Percentiles rank a stretch among this genome's conserved stretches.
Evolutionary conservation across 2,329 filamentous ascomycete genomes (phyloP).

Genomic region (Ophiostoma populinum): DNA sequence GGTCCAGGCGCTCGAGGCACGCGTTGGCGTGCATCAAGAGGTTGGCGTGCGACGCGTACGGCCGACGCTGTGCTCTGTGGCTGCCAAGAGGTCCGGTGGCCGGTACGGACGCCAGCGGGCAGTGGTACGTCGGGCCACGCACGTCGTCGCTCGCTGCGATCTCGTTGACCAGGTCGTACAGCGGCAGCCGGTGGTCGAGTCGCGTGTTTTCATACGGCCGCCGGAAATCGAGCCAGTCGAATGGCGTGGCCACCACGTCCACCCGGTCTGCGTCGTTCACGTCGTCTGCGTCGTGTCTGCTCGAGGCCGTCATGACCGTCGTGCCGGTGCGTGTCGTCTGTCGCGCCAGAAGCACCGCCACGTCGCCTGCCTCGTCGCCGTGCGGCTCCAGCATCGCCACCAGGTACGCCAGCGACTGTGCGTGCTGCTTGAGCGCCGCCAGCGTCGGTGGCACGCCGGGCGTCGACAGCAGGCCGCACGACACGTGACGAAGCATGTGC

Average conservation of each 20-base stretch:
- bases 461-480: slow-evolving; percentile 41
- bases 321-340: neutral
- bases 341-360: neutral
- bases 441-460: slow-evolving; percentile 33
- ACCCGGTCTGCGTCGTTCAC: no score
- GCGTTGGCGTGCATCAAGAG: slow-evolving; percentile 41
- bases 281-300: neutral
- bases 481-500: slow-evolving; percentile 28
- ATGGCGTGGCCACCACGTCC: slow-evolving; percentile 33
- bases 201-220: slow-evolving; percentile 28
- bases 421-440: slow-evolving; percentile 40
- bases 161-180: slow-evolving; percentile 28
- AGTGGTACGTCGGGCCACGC: slow-evolving; percentile 25
- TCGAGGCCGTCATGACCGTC: neutral
- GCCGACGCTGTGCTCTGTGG: no score
- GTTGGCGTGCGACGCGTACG: slow-evolving; percentile 29
- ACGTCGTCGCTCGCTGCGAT: slow-evolving; percentile 25
- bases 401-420: slow-evolving; percentile 36
- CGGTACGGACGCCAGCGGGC: slow-evolving; percentile 22
- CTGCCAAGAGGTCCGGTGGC: no score
- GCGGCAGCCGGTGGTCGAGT: slow-evolving; percentile 29
- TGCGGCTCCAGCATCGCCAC: slow-evolving; percentile 29
- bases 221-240: slow-evolving; percentile 39
- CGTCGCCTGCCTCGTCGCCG: slow-evolving; percentile 6
- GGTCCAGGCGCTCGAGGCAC: slow-evolving; percentile 41